Evolutionary conservation across 176 grass and related monocot genomes (phyloP).

Genomic region (Cymbopogon citratus): DNA sequence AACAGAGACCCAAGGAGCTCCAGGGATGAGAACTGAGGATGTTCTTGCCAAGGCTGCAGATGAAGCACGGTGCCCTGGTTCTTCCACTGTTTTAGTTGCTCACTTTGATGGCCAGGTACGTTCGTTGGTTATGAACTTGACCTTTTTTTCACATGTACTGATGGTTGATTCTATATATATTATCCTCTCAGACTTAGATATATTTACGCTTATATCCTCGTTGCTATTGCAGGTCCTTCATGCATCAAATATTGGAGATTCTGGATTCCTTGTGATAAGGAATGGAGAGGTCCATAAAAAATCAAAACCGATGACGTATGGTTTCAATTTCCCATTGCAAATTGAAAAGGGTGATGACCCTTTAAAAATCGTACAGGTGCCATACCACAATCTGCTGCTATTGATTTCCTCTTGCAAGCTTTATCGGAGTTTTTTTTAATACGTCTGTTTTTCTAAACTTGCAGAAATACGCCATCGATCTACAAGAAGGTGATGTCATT

Average conservation of each 20-base stretch:
- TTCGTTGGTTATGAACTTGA: background rate
- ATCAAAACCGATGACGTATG: constrained; percentile 88
- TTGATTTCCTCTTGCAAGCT: background rate
- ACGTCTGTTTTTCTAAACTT: background rate
- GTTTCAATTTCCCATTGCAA: constrained; percentile 97
- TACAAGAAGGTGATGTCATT: constrained; percentile 71
- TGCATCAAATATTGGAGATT: constrained; percentile 88
- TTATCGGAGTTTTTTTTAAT: background rate
- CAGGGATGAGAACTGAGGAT: constrained; percentile 49
- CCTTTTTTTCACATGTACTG: background rate
- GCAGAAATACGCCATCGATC: constrained; percentile 65
- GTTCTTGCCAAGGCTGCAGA: constrained; percentile 62
- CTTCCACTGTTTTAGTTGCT: constrained; percentile 93
- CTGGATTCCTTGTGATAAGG: constrained; percentile 88
- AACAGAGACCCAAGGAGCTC: constrained; percentile 39
- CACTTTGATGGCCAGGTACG: constrained; percentile 77
- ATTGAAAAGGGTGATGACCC: constrained; percentile 94
- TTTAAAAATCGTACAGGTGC: constrained; percentile 72
- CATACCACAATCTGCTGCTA: background rate
- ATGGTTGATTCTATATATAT: background rate
- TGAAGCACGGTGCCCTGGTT: constrained; percentile 66
- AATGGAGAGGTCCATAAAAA: constrained; percentile 62
- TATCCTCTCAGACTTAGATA: background rate
- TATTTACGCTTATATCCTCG: background rate
- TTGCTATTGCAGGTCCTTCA: constrained; percentile 57